Base-by-base conservation (phyloP, 208 protist species). In the Angomonas ambiguus region DNA sequence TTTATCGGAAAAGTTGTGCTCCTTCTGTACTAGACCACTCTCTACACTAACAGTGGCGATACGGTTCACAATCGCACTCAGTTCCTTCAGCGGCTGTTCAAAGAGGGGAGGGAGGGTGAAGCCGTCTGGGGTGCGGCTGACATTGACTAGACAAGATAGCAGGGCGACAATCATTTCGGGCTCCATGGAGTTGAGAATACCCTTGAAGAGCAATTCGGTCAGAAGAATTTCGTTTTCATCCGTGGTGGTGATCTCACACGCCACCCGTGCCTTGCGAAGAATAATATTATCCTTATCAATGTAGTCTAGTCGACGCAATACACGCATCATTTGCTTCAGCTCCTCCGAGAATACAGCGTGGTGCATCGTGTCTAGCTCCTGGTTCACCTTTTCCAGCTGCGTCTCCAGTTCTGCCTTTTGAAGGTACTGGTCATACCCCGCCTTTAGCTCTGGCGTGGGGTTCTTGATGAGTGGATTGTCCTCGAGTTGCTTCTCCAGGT, bases 181-280 rank as follows among this genome's bases (percentile, higher is more conserved):
- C 63, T 92, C 88, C 86, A 97, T 94, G 33, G 98, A 97, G 77
- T 99, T 98, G 68, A 99, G 96, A 25, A 99, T 76, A 65, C 97
- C 98, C 41, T 94, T 94, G 76, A 99, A 99, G 16, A 99, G 89
- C 11, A 99, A 74, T 68, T 99, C 98, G 0, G 97, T 98, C 25
- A 99, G 82, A 0, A 99, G 83, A 49, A 99, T 92, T 75, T 99
- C 91, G 67, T 94, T 96, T 62, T 97, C 98, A 65, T 99, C 97
- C 3, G 88, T 97, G 0, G 98, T 94, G 27, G 90, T 99, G 42
- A 99, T 98, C 76, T 99, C 97, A 62, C 96, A 98, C 24, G 98
- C 98, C 25, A 99, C 96, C 31, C 96, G 88, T 8, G 97, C 98
- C 79, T 99, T 99, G 10, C 96, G 69, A 11, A 95, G 80, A 48